A percentile compares a stretch with the other conserved stretches of the same genome.
phyloP scores from a whole-genome alignment of 2,329 filamentous ascomycete genomes.

The Pseudogymnoascus sp. region DNA sequence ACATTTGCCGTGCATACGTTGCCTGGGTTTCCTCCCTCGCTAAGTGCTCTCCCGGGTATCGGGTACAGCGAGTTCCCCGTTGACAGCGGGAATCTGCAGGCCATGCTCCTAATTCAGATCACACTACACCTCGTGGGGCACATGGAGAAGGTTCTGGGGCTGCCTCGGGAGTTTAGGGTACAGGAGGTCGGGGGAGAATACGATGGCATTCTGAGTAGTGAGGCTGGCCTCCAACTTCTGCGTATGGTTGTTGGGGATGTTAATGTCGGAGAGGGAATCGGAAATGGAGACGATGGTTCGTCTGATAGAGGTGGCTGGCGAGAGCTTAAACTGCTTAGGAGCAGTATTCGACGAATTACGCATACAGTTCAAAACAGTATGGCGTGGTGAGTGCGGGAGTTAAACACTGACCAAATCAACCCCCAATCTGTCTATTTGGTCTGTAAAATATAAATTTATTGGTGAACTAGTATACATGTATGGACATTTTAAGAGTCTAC shows the following conservation, averaged over 20 bases:
- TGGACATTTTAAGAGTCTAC: background rate
- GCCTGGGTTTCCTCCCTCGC: background rate
- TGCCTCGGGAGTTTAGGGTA: background rate
- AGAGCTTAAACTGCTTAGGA: background rate
- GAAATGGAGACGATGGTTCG: no score
- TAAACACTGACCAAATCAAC: background rate
- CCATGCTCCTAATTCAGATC: slow-evolving; percentile 1
- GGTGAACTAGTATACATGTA: background rate
- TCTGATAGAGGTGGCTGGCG: background rate
- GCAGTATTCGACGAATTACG: background rate
- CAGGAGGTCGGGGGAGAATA: background rate
- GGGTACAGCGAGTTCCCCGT: background rate
- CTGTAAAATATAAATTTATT: background rate
- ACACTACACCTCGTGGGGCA: background rate
- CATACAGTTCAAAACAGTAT: background rate
- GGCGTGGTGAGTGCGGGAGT: background rate
- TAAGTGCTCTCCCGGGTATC: background rate
- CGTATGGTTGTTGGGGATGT: slow-evolving; percentile 1
- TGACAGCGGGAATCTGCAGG: background rate
- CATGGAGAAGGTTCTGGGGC: background rate
- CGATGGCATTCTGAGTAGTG: background rate
- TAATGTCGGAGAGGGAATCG: background rate
- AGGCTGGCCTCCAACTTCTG: background rate
- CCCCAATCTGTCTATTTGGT: background rate
- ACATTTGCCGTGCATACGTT: background rate